phyloP scores from a whole-genome alignment of 495 filamentous ascomycete genomes.

The Penicillium coffeae region DNA sequence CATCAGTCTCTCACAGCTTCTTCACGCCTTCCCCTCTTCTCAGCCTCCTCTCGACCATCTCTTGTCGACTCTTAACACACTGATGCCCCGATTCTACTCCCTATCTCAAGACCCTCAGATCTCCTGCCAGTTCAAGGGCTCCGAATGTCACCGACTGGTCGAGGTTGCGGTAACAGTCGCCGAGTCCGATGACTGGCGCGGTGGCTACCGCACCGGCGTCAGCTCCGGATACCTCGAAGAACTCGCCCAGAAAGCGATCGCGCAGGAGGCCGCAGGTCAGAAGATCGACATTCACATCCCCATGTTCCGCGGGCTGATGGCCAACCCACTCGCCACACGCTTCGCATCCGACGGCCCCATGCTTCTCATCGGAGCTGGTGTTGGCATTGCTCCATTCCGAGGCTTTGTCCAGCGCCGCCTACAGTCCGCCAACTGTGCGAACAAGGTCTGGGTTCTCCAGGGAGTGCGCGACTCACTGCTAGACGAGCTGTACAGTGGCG shows the following conservation, averaged over 20 bases:
- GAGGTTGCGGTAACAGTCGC: conserved; percentile 95
- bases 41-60: conserved; percentile 81
- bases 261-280: conserved; percentile 51
- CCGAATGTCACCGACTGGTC: conserved; percentile 73
- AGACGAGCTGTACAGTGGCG: conserved; percentile 92
- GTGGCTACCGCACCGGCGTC: conserved; percentile 62
- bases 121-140: conserved; percentile 63
- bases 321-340: conserved; percentile 86
- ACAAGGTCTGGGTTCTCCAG: conserved; percentile 99
- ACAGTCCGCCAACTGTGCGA: conserved; percentile 93
- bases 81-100: conserved; percentile 98
- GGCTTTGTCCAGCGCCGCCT: conserved; percentile 95
- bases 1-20: conserved; percentile 75
- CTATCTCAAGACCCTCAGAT: conserved; percentile 92
- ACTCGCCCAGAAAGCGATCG: conserved; percentile 64
- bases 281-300: conserved; percentile 68
- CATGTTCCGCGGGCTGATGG: conserved; percentile 99
- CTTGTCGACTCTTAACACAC: conserved; percentile 70
- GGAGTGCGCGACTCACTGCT: conserved; percentile 89
- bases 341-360: conserved; percentile 92
- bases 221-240: conserved; percentile 84
- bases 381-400: conserved; percentile 94
- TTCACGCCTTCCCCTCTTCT: conserved; percentile 87
- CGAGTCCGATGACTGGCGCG: conserved; percentile 75
- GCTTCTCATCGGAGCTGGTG: conserved; percentile 94